Evolutionary conservation across 2,329 filamentous ascomycete genomes (phyloP), one percentile per base, ranked within the genome.

Genomic region (Pyrenochaeta sp.): DNA sequence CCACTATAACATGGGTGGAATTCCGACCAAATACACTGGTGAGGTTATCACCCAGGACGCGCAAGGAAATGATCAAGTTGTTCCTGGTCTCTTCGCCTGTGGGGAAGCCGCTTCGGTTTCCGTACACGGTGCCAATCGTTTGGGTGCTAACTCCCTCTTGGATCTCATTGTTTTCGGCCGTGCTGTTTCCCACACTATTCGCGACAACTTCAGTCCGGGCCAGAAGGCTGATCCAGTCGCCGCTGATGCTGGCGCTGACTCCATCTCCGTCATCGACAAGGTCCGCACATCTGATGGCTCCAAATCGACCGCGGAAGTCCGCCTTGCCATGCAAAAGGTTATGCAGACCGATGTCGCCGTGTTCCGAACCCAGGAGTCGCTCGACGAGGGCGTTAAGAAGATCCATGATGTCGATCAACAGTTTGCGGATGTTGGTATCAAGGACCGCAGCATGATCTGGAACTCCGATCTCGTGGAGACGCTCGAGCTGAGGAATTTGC

Each of bases 1-100:
- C 66, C 93, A 99, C 85, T 99, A 99, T 86, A 97, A 97, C 86
- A 99, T 98, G 95, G 94, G 94, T 79, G 94, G 95, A 85, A 97
- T 99, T 68, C 94, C 94, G 46, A 98, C 95, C 66, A 92, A 91
- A 74, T 98, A 97, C 85, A 97, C 92, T 59, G 94, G 95, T 78
- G 92, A 99, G 81, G 95, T 98, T 57, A 80, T 99, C 66, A 96
- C 92, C 15, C 83, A 96, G 46, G 92, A 97, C 68, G 89, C 90
- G 74, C 77, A 86, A 58, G 95, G 95, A 65, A 87, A 96, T 53
- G 95, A 98, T 82, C 86, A 96, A 84, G 86, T 97, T 67, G 95
- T 99, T 18, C 92, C 92, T 52, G 94, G 94, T 78, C 87, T 99
- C 61, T 98, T 94, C 76, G 95, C 95, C 70, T 97, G 93, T 69